Base-by-base conservation (phyloP, 2,329 filamentous ascomycete genomes). In the Salinomyces thailandicus region DNA sequence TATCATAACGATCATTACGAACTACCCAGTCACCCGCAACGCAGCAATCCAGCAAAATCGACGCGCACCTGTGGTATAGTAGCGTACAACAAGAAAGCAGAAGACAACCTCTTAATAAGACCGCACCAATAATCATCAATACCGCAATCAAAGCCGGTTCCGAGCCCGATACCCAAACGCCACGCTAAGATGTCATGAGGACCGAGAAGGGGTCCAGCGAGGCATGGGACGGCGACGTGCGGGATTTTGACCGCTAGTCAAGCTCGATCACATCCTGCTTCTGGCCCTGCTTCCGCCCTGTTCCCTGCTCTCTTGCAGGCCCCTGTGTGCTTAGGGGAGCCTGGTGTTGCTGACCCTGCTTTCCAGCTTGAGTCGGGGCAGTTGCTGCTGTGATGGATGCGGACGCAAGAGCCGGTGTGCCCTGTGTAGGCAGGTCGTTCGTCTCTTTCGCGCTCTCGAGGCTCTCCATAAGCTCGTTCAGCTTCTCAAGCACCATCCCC, bases 401-500 rank as follows among this genome's bases (percentile, higher is more conserved):
- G 15, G 27, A 14, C 27, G 22, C 22, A 26, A n/a, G n/a, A n/a
- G n/a, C n/a, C n/a, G n/a, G n/a, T n/a, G n/a, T n/a, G n/a, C n/a
- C 22, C 22, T 26, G 22, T 2, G 11, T 15, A 8, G 27, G 11
- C 15, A 15, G 27, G 8, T 30, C 14, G 27, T 30, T 14, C 8
- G 27, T 14, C 8, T n/a, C n/a, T n/a, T n/a, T n/a, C n/a, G 27
- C 11, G 27, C 27, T 16, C 15, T 43, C 44, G 32, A 44, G 62
- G n/a, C 41, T 45, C 18, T 58, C 37, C 5, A 68, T 55, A 15
- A 55, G 42, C 16, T 56, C 51, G 39, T 68, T 54, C 5, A 68
- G 47, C 31, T 50, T 54, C 31, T 49, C 43, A 18, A 68, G 33
- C 11, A 58, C 60, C 18, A 54, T 49, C 12, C 48, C 51, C 9